Conservation (phyloP, 257 asterid genomes). For the Gentiana dahurica region DNA sequence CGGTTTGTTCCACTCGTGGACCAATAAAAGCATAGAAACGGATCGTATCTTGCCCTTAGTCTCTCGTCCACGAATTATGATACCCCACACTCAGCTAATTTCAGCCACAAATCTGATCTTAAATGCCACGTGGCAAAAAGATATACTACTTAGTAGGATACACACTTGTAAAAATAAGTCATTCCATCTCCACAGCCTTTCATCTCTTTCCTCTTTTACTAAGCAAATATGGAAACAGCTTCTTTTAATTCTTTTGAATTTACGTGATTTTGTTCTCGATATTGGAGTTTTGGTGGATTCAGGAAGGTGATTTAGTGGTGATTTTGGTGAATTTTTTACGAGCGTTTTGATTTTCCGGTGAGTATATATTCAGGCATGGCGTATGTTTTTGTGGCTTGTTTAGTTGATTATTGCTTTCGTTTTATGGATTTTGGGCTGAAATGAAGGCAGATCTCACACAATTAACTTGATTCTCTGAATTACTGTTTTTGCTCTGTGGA, state of each 20-base stretch:
- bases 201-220: constrained; percentile 4
- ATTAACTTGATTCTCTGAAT: constrained; percentile 1
- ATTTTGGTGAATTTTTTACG: constrained; percentile 6
- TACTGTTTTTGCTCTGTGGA: not conserved
- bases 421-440: not conserved
- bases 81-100: constrained; percentile 28
- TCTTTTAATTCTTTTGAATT: constrained; percentile 31
- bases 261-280: constrained; percentile 37
- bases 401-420: constrained; percentile 7
- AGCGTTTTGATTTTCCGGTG: constrained; percentile 26
- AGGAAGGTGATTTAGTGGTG: constrained; percentile 7
- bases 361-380: constrained; percentile 22
- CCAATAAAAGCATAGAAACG: constrained; percentile 49
- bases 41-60: constrained; percentile 50
- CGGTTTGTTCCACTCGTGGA: constrained; percentile 16
- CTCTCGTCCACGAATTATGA: constrained; percentile 83
- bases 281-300: constrained; percentile 28
- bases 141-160: constrained; percentile 2
- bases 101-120: constrained; percentile 38
- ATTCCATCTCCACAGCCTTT: not conserved
- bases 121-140: constrained; percentile 51
- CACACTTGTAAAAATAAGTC: constrained; percentile 9
- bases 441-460: not conserved
- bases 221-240: constrained; percentile 6
- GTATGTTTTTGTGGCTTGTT: constrained; percentile 7